Base-by-base conservation (phyloP, 2,329 filamentous ascomycete genomes). In the Aspergillus quadrilineatus region DNA sequence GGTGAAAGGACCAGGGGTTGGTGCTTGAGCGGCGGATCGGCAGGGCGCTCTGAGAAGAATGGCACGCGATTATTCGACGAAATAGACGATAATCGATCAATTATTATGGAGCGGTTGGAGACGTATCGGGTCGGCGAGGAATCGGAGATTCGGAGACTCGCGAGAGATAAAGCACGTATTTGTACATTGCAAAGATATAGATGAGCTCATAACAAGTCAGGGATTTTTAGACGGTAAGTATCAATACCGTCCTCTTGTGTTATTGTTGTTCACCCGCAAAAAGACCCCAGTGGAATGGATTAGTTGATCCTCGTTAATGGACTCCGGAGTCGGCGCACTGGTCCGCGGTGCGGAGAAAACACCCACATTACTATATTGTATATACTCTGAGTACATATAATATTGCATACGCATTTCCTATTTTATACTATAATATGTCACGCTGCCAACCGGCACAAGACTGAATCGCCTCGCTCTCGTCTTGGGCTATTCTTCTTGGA, bases 41-140 rank as follows among this genome's bases (percentile, higher is more conserved):
- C 42, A 36, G 43, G 34, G 43, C 41, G 43, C 17, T 29, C 7
- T 22, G 29, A 44, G 17, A 22, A 28, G 30, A 39, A 39, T 29
- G 48, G 48, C 37, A 50, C 48, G 49, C 49, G 39, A 51, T 22
- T 22, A 22, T 51, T 51, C 49, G 49, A 29, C 39, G 12, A 14
- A n/a, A 44, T 12, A 43, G 32, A 36, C 26, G 29, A 39, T 17
- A 41, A 22, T 22, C n/a, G 8, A 22, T 22, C 26, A 34, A 36
- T 28, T n/a, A 41, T 26, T 41, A 41, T 47, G 44, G 48, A 42
- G 48, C 29, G 17, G 29, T 28, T 32, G 29, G 39, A 17, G 10
- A n/a, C 6, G 36, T 15, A 22, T n/a, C 30, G 26, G 43, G 50
- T 46, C 43, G 50, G 50, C 22, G 32, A 53, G n/a, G 50, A 46